Percentiles rank a stretch among this genome's conserved stretches.
These are phyloP conservation scores for Acidomyces sp. DNA, from an alignment of 495 filamentous ascomycete genomes.

Conservation along the genomic window DNA sequence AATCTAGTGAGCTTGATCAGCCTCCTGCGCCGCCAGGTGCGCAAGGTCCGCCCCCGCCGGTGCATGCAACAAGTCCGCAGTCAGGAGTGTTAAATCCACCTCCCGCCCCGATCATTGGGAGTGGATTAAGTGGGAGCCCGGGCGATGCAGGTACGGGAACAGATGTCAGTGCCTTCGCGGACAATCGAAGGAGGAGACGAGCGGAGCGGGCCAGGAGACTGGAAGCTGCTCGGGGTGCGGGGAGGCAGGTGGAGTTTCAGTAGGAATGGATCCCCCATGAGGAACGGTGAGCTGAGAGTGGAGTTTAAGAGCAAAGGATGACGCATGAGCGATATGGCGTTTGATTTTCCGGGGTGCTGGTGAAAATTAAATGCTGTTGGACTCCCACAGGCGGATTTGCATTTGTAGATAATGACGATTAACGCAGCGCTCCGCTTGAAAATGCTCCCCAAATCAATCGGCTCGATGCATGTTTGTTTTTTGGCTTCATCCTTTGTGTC, in stretches of 20 bases:
- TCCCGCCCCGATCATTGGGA: slow-evolving; percentile 4
- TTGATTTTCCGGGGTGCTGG: too few relatives aligned
- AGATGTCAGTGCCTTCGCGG: slow-evolving; percentile 29
- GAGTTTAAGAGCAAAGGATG: too few relatives aligned
- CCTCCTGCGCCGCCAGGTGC: slow-evolving; percentile 25
- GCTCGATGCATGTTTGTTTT: too few relatives aligned
- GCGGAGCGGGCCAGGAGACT: slow-evolving; percentile 30
- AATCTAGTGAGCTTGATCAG: slow-evolving; percentile 12
- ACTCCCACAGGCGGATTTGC: too few relatives aligned
- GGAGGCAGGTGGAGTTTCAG: background rate
- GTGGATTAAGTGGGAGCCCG: slow-evolving; percentile 19
- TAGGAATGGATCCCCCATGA: too few relatives aligned
- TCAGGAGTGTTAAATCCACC: slow-evolving; percentile 4
- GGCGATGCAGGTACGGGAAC: slow-evolving; percentile 31
- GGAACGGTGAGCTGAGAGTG: too few relatives aligned
- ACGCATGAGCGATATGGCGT: too few relatives aligned
- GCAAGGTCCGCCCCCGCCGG: background rate
- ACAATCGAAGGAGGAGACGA: slow-evolving; percentile 27
- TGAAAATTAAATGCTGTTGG: too few relatives aligned
- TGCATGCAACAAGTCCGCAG: background rate
- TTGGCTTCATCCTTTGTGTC: too few relatives aligned
- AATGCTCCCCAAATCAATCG: too few relatives aligned
- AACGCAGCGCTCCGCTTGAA: too few relatives aligned
- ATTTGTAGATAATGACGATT: too few relatives aligned
- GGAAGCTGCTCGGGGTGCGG: slow-evolving; percentile 13